Evolutionary conservation across 1,284 basidiomycete species (phyloP).

Genomic region (Peniophora sp.): DNA sequence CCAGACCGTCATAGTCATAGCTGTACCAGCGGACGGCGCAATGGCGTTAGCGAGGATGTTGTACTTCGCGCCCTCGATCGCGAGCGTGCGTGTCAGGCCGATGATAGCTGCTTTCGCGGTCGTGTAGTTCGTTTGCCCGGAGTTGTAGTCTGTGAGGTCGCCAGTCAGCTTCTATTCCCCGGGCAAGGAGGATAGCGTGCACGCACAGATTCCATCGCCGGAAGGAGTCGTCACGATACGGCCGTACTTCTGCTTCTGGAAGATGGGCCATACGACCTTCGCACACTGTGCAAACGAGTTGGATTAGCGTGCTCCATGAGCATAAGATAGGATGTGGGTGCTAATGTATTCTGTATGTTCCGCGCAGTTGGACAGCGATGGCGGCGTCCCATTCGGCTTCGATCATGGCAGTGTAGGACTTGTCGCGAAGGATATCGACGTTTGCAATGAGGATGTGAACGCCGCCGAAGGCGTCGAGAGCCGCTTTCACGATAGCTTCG

Average conservation of each 20-base stretch:
- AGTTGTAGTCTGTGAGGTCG: conserved; percentile 70
- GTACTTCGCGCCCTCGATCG: conserved; percentile 90
- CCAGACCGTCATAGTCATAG: conserved; percentile 88
- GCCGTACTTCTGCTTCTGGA: conserved; percentile 96
- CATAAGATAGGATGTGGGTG: neutral
- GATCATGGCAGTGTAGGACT: conserved; percentile 84
- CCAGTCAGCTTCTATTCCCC: conserved; percentile 5
- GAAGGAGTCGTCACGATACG: conserved; percentile 94
- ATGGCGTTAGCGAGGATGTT: conserved; percentile 86
- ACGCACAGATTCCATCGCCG: conserved; percentile 85
- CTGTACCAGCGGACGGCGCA: conserved; percentile 86
- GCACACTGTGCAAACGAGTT: conserved; percentile 50
- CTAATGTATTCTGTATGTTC: conserved; percentile 57
- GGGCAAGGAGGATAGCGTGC: neutral
- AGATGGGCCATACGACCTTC: conserved; percentile 95
- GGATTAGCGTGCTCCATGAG: neutral
- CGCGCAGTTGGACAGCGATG: conserved; percentile 79
- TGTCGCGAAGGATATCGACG: conserved; percentile 90
- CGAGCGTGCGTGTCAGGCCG: conserved; percentile 84
- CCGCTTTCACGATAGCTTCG: conserved; percentile 83
- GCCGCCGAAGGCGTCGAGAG: conserved; percentile 81
- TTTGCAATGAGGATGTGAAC: conserved; percentile 92
- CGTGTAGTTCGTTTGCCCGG: conserved; percentile 89
- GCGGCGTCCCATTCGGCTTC: conserved; percentile 95
- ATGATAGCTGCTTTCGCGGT: conserved; percentile 93